Evolutionary conservation across 495 filamentous ascomycete genomes (phyloP), one percentile per base, ranked within the genome.

Genomic region (Daldinia grandis): DNA sequence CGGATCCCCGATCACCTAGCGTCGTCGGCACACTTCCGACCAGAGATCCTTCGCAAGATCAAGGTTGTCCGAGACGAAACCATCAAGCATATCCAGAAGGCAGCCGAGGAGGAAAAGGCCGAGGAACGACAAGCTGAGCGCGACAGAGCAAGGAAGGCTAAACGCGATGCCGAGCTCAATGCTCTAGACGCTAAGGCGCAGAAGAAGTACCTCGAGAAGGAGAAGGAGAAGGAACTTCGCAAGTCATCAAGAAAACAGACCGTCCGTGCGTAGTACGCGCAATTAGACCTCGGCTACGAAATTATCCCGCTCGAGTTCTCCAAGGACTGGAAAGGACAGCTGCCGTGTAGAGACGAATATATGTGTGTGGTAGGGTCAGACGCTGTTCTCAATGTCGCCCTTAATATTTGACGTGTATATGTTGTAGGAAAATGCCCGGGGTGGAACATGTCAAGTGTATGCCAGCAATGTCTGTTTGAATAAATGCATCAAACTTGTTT

Each of bases 151-250:
- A 96, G 93, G 86, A 98, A 96, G 85, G 88, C 93, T 74, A 93
- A 97, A 86, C 85, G 95, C n/a, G 95, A 99, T 75, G 84, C 87
- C 55, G 85, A 89, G 81, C 81, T 99, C 58, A 92, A 90, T 74
- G 86, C 87, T 8, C 88, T 99, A 84, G 93, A 88, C 68, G 94
- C 95, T 19, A 94, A 97, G 72, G 93, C 95, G 74, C 95, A 98
- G 87, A 91, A 93, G 82, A 97, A 95, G 84, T 98, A 90, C 77
- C 83, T 99, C 58, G 96, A 98, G 64, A 92, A 90, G 78, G 95
- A 99, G 86, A 85, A 86, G 70, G 91, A 95, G 77, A 92, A 92
- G 85, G 92, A 92, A 76, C 78, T 89, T 73, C 90, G 88, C 79
- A 93, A 88, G 76, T 82, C 80, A 31, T 84, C 87, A 78, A 94